Base-by-base conservation (phyloP, 345 rosid species). In the Syzygium grande region DNA sequence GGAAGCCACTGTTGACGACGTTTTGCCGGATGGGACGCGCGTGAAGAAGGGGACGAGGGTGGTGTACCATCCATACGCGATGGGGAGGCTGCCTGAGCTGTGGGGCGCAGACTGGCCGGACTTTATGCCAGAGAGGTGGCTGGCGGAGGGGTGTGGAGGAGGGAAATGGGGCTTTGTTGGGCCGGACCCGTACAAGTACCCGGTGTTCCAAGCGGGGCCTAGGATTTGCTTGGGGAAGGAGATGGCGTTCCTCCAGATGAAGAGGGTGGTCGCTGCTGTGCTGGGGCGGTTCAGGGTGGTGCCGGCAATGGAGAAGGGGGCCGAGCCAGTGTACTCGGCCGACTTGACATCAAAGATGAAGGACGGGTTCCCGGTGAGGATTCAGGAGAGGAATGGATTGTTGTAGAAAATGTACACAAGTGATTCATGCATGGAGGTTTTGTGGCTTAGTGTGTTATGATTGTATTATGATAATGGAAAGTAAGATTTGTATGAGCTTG, bases 161-260 rank as follows among this genome's bases (percentile, higher is more conserved):
- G 94, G 92, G 65, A 89, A 89, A 54, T 89, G 92, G 94, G 91
- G 38, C n/a, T 93, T 93, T 43, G 88, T 87, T 19, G 89, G 91
- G 78, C 89, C 88, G 54, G 95, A 90, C 80, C 89, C 92, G 78
- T 91, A 91, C 73, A 61, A 55, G 68, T 93, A 90, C 30, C 90
- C 92, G 3, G 93, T 90, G 41, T 92, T 93, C 41, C 93, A 91
- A 51, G 92, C 94, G 1, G 93, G 94, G 78, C 93, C 95, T 17
- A 93, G 94, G 90, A 49, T 90, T 77, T 92, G 95, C 73, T 41
- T 94, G n/a, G 95, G 95, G 86, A 94, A 91, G 87, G 91, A 93
- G 85, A 91, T 93, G 91, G 92, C 92, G 6, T 90, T 92, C 86
- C 87, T 92, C 51, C 94, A 93, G 88, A 92, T 94, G 94, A 94